Evolutionary conservation across 2,329 filamentous ascomycete genomes (phyloP), one percentile per base, ranked within the genome.

Genomic region (Gaeumannomyces tritici): DNA sequence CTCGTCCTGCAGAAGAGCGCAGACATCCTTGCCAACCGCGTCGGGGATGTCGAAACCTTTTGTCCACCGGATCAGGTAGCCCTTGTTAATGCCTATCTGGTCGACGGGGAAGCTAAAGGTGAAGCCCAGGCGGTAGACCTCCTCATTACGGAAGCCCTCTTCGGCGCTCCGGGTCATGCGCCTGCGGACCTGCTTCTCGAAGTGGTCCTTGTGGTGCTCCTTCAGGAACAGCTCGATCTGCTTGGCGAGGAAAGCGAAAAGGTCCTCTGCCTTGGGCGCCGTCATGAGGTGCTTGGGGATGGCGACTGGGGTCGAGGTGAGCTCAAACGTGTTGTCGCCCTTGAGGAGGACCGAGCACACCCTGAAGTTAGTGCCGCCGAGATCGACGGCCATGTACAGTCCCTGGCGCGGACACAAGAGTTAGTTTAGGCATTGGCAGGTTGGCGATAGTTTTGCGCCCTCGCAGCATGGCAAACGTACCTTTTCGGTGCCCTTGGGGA

Each of bases 1-100:
- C 75, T 97, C 95, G 26, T 80, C 79, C 76, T 99, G 95, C 47
- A 99, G 82, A 65, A 99, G 79, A 55, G 86, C 88, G 74, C 95
- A 99, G 35, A 99, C 93, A 74, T 99, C 95, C 76, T 97, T 89
- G 69, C 93, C 95, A 63, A 99, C 76, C 1, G 93, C 90, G 72
- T 98, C 95, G n/a, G 87, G 84, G 67, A 99, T 98, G 73, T 98
- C 91, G 73, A 97, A 99, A 61, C 95, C 95, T 80, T 99, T 99
- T 63, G 95, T 99, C 95, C 95, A 99, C 69, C 95, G 87, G 76
- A 97, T 95, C 62, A 99, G 82, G 63, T 88, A 89, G 65, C 95
- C 95, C 77, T 92, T 93, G 82, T 98, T 98, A 74, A 99, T 96
- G 54, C 91, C 93, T 63, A 90, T 82, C 74, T 99, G 95, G 73